Conservation (phyloP, 352 stramenopile species). For the Globisporangium viniferum region DNA sequence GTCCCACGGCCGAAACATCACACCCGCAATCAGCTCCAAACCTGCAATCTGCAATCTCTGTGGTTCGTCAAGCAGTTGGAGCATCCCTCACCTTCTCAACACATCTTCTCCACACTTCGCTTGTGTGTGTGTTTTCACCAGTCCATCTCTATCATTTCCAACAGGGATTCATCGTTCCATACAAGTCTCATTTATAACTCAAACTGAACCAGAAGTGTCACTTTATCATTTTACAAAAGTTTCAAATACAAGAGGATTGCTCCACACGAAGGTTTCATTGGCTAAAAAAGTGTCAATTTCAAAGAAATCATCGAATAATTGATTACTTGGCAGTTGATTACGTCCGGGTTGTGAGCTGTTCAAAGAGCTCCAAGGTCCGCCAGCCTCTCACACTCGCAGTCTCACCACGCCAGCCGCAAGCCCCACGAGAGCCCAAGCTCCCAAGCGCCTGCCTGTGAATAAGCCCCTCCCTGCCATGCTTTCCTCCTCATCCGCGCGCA, state of each 20-base stretch:
- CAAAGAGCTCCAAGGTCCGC: neutral
- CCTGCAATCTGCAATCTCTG: too few species aligned
- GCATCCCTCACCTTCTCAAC: neutral
- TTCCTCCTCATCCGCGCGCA: neutral
- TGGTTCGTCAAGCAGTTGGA: too few species aligned
- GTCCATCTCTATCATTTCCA: neutral
- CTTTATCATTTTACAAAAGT: neutral
- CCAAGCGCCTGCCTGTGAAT: neutral
- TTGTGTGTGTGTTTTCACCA: neutral
- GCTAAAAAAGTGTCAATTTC: neutral
- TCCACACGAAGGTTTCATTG: neutral
- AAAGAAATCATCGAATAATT: neutral
- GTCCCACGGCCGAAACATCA: too few species aligned
- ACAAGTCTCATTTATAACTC: neutral
- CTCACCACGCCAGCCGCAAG: neutral
- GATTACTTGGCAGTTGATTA: neutral
- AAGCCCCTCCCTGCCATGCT: neutral
- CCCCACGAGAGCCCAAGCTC: neutral
- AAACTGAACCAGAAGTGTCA: too few species aligned
- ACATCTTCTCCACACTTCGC: neutral
- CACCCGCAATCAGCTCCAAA: too few species aligned
- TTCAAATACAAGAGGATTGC: neutral
- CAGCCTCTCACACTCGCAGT: slow-evolving; percentile 1
- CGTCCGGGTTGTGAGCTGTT: neutral
- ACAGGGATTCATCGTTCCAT: neutral